These are phyloP conservation scores for Pichia sp. DNA, from an alignment of 1,139 yeast genomes.

Conservation along the genomic window DNA sequence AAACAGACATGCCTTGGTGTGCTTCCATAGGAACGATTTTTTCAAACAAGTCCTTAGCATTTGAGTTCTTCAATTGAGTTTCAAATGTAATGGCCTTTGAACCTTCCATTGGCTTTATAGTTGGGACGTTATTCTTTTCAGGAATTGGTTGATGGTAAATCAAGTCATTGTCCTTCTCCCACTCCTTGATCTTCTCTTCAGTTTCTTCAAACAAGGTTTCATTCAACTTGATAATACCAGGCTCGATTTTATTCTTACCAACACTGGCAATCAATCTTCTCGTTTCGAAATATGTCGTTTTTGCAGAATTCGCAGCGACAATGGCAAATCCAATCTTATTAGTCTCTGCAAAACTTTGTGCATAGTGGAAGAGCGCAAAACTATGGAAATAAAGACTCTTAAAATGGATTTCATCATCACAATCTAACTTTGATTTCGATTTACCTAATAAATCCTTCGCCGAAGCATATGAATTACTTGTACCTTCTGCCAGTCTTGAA, in stretches of 20 bases:
- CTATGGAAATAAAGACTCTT: constrained; percentile 47
- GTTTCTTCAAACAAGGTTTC: constrained; percentile 13
- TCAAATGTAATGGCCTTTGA: constrained; percentile 65
- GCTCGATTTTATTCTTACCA: constrained; percentile 2
- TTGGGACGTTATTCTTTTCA: constrained; percentile 52
- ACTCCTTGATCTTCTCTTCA: constrained; percentile 43
- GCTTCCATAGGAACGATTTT: constrained; percentile 84
- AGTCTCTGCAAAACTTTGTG: constrained; percentile 46
- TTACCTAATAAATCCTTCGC: constrained; percentile 42
- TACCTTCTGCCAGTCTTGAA: constrained; percentile 67
- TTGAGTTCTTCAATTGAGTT: constrained; percentile 47
- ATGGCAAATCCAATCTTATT: constrained; percentile 76
- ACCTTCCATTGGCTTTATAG: constrained; percentile 72
- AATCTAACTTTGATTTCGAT: constrained; percentile 6
- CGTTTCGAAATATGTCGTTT: constrained; percentile 36
- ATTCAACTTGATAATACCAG: constrained; percentile 4
- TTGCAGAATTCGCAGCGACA: constrained; percentile 46
- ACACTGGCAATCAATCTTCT: neutral
- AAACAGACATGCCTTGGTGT: constrained; percentile 82
- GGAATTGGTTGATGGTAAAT: constrained; percentile 83
- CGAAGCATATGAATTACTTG: constrained; percentile 54
- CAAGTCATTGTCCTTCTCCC: constrained; percentile 83
- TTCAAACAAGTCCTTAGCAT: constrained; percentile 58
- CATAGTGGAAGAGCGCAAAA: constrained; percentile 52
- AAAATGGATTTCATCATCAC: constrained; percentile 31